These are phyloP conservation scores for Coffea humblotiana DNA, from an alignment of 305 asterid species.

Conservation along the genomic window DNA sequence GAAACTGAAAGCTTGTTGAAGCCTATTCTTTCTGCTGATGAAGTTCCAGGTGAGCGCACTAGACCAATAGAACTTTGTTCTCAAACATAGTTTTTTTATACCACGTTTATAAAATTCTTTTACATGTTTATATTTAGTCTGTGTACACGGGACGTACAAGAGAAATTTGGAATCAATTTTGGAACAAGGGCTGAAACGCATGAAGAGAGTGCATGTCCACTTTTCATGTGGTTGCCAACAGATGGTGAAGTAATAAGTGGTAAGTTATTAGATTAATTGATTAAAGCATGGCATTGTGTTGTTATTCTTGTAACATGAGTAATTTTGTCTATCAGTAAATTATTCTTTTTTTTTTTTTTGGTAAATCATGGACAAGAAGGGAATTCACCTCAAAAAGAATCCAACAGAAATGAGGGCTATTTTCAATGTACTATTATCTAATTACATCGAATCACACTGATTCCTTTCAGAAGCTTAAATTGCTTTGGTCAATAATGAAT, in stretches of 20 bases:
- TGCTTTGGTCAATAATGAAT: background rate
- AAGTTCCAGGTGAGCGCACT: conserved; percentile 57
- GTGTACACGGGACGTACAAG: conserved; percentile 93
- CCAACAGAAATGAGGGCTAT: background rate
- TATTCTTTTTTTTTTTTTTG: background rate
- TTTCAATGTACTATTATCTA: background rate
- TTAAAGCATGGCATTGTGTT: background rate
- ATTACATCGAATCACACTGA: background rate
- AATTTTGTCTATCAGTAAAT: background rate
- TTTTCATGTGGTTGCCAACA: conserved; percentile 89
- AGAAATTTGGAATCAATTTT: conserved; percentile 69
- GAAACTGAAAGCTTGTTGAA: conserved; percentile 81
- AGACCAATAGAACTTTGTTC: conserved; percentile 7
- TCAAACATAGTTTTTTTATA: background rate
- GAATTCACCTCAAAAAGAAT: background rate
- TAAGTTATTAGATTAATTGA: conserved; percentile 31
- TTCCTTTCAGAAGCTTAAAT: background rate
- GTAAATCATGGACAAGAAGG: background rate
- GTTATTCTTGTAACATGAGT: background rate
- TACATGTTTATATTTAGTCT: conserved; percentile 49
- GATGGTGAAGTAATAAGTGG: conserved; percentile 89
- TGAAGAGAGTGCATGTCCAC: conserved; percentile 89
- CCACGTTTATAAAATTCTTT: background rate
- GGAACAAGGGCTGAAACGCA: conserved; percentile 80
- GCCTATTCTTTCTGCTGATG: conserved; percentile 72